These are phyloP conservation scores for Solanum chilense DNA, from an alignment of 257 asterid species.

Conservation along the genomic window DNA sequence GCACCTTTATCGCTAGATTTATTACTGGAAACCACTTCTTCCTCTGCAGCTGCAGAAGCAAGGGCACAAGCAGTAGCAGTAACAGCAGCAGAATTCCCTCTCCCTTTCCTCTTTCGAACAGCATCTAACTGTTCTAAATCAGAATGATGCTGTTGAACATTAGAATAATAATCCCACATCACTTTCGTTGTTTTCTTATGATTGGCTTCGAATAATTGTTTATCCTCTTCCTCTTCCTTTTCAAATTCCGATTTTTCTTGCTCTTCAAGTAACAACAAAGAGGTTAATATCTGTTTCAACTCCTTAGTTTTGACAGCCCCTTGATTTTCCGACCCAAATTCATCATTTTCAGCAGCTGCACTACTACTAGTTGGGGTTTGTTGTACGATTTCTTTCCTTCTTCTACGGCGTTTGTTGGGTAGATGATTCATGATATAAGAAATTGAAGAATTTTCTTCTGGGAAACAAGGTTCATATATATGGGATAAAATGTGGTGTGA, in stretches of 20 bases:
- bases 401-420: slow-evolving; percentile 32
- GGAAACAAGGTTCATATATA: not conserved
- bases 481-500: slow-evolving; percentile 37
- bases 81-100: slow-evolving; percentile 20
- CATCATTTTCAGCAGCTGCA: not conserved
- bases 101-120: slow-evolving; percentile 32
- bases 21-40: not conserved
- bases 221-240: slow-evolving; percentile 32
- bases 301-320: slow-evolving; percentile 54
- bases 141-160: slow-evolving; percentile 23
- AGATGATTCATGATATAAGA: slow-evolving; percentile 31
- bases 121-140: slow-evolving; percentile 36
- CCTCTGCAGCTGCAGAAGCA: slow-evolving; percentile 7
- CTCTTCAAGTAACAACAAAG: slow-evolving; percentile 64
- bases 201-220: slow-evolving; percentile 33
- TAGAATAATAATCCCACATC: slow-evolving; percentile 52
- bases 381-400: not conserved
- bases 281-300: slow-evolving; percentile 65
- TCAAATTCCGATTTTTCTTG: slow-evolving; percentile 48
- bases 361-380: not conserved
- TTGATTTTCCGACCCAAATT: slow-evolving; percentile 21
- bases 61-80: slow-evolving; percentile 24
- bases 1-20: slow-evolving; percentile 2
- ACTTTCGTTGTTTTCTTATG: slow-evolving; percentile 29
- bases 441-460: not conserved